These are phyloP conservation scores for Phytophthora fragariaefolia DNA, from an alignment of 352 stramenopile species.

Conservation along the genomic window DNA sequence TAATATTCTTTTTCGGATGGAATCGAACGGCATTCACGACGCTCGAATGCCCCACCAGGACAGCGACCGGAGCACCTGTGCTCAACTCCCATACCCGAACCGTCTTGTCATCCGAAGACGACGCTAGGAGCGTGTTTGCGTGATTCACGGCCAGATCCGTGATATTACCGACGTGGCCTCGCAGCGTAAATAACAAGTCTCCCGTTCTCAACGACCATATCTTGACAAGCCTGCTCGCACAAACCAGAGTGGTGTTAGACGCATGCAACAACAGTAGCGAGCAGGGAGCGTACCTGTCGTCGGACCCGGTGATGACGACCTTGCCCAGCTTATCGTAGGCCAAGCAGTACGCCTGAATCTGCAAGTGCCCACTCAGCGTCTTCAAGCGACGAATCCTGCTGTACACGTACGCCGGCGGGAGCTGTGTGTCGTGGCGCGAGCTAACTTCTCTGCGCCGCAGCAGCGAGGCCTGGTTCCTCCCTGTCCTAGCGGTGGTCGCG, in stretches of 20 bases:
- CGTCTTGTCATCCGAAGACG: constrained; percentile 90
- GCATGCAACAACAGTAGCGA: constrained; percentile 1
- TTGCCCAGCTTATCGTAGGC: constrained; percentile 95
- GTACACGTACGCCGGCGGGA: constrained; percentile 74
- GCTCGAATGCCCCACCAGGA: constrained; percentile 88
- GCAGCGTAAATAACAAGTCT: constrained; percentile 82
- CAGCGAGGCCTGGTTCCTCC: constrained; percentile 65
- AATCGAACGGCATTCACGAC: constrained; percentile 90
- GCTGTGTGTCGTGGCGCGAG: constrained; percentile 32
- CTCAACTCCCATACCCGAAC: constrained; percentile 89
- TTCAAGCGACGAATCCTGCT: constrained; percentile 82
- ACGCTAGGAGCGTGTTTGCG: constrained; percentile 81
- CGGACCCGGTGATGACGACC: constrained; percentile 97
- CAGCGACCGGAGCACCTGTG: constrained; percentile 82
- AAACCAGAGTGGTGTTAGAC: constrained; percentile 13
- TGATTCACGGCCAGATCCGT: constrained; percentile 90
- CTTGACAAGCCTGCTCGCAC: constrained; percentile 90
- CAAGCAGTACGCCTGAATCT: constrained; percentile 96
- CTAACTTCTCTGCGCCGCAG: constrained; percentile 61
- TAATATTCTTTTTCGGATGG: constrained; percentile 84
- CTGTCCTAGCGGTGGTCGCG: constrained; percentile 49
- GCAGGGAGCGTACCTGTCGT: constrained; percentile 84
- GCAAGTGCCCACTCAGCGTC: constrained; percentile 93
- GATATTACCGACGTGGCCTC: constrained; percentile 90
- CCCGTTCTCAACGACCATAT: constrained; percentile 94